A percentile compares a stretch with the other conserved stretches of the same genome.
These are phyloP conservation scores for Colletotrichum eremochloae DNA, from an alignment of 2,329 filamentous ascomycete species.

Conservation along the genomic window DNA sequence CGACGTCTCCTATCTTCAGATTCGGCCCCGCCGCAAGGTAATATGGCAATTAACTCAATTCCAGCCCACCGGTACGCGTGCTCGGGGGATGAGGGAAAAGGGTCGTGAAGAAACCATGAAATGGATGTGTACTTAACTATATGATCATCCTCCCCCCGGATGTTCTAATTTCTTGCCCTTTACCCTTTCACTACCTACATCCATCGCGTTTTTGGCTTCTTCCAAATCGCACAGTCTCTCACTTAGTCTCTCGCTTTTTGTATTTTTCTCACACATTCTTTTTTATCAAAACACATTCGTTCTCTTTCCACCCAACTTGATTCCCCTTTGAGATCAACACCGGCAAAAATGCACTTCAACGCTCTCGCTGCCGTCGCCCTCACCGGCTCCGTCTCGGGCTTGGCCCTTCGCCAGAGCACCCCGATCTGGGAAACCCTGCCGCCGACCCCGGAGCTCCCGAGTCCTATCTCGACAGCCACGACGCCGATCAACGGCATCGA, in stretches of 20 bases:
- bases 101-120: background rate
- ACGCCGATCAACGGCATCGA: conserved; percentile 53
- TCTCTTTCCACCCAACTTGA: background rate
- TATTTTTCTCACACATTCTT: background rate
- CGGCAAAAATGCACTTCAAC: conserved; percentile 30
- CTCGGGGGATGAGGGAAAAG: background rate
- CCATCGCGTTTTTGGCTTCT: conserved; percentile 15
- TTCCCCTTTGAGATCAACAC: background rate
- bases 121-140: conserved; percentile 27
- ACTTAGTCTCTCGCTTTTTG: conserved; percentile 28
- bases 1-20: conserved; percentile 32
- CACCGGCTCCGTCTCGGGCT: conserved; percentile 37
- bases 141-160: background rate
- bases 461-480: conserved; percentile 49
- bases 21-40: conserved; percentile 30
- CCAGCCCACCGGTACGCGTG: conserved; percentile 26
- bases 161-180: background rate
- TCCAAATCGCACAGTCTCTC: conserved; percentile 24
- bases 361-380: conserved; percentile 23
- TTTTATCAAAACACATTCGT: background rate
- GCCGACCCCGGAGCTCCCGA: conserved; percentile 53
- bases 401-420: conserved; percentile 47
- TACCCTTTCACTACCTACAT: background rate
- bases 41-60: conserved; percentile 15
- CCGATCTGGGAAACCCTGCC: conserved; percentile 53